Conservation (phyloP, 2,329 filamentous ascomycete species). For the Talaromyces rugulosus region DNA sequence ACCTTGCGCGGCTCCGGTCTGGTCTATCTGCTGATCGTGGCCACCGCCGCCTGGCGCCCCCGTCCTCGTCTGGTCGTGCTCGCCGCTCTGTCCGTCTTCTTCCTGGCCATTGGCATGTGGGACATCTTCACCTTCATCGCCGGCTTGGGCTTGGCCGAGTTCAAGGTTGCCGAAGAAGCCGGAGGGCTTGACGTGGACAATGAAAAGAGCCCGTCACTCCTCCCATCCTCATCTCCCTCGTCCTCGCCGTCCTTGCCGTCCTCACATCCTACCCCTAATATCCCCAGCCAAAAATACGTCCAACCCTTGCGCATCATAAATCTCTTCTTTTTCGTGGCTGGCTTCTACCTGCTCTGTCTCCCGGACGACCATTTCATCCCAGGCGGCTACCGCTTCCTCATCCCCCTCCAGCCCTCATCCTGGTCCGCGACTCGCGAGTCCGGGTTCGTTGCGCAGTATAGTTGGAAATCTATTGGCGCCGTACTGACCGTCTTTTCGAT, state of each 20-base stretch:
- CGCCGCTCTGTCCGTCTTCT: neutral
- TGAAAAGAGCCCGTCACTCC: neutral
- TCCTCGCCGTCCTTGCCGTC: neutral
- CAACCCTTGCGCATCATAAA: neutral
- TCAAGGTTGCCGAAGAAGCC: slow-evolving; percentile 5
- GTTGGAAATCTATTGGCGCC: slow-evolving; percentile 10
- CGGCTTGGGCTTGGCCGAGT: slow-evolving; percentile 6
- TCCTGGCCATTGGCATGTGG: slow-evolving; percentile 6
- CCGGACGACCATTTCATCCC: slow-evolving; percentile 3
- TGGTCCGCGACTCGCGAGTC: neutral
- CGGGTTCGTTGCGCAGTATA: neutral
- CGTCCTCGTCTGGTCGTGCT: neutral
- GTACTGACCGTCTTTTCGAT: slow-evolving; percentile 7
- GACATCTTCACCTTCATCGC: slow-evolving; percentile 8
- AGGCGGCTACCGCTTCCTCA: slow-evolving; percentile 2
- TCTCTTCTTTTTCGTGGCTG: slow-evolving; percentile 1
- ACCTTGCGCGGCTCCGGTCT: slow-evolving; percentile 21
- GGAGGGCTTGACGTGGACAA: neutral
- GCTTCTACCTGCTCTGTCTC: slow-evolving; percentile 9
- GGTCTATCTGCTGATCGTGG: slow-evolving; percentile 16
- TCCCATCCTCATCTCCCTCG: neutral
- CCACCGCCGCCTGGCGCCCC: slow-evolving; percentile 2
- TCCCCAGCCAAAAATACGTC: neutral
- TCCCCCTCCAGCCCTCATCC: slow-evolving; percentile 1
- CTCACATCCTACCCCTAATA: neutral